A percentile compares a stretch with the other conserved stretches of the same genome.
Evolutionary conservation across 306 rosid genomes (phyloP).

Genomic region (Acacia melanoxylon): DNA sequence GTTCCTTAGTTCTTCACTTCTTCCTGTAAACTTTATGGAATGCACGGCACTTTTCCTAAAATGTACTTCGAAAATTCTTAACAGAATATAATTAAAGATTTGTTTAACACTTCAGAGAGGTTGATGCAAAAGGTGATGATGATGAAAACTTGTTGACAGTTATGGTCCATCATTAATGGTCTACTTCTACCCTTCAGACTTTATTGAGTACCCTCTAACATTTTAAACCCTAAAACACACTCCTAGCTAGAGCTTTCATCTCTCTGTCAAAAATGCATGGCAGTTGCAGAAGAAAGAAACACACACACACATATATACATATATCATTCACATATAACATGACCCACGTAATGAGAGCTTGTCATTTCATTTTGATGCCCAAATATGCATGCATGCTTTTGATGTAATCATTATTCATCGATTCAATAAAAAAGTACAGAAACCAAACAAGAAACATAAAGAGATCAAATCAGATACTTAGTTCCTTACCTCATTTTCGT

Average conservation of each 20-base stretch:
- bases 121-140: slow-evolving; percentile 11
- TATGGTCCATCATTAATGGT: slow-evolving; percentile 14
- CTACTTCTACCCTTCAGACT: background rate
- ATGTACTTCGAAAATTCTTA: background rate
- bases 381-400: slow-evolving; percentile 46
- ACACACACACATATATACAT: no score
- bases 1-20: background rate
- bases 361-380: slow-evolving; percentile 31
- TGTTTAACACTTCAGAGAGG: background rate
- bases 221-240: slow-evolving; percentile 28
- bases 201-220: background rate
- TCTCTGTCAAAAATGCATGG: slow-evolving; percentile 29
- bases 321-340: slow-evolving; percentile 25
- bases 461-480: background rate
- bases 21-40: background rate
- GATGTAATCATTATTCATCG: background rate
- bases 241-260: background rate
- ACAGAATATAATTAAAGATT: background rate
- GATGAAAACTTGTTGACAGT: slow-evolving; percentile 9
- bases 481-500: slow-evolving; percentile 56
- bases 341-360: slow-evolving; percentile 37
- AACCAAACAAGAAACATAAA: background rate
- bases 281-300: background rate
- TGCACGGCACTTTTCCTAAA: background rate
- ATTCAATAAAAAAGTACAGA: background rate